Base-by-base conservation (phyloP, 2,329 filamentous ascomycete species). In the Stemphylium vesicarium region DNA sequence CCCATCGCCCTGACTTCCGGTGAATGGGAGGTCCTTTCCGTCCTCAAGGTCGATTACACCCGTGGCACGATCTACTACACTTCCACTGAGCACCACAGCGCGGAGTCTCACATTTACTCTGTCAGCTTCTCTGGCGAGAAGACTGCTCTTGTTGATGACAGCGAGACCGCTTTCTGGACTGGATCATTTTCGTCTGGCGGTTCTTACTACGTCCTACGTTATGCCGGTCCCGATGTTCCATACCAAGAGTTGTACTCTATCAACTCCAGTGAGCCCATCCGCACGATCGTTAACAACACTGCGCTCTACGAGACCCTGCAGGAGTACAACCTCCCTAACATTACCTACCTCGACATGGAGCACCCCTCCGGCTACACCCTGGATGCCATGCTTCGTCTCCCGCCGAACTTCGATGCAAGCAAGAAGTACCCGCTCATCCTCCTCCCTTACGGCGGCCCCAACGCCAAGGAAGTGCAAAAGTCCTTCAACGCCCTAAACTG, bases 401-500 rank as follows among this genome's bases (percentile, higher is more conserved):
- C 88, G 0, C 81, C 85, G 11, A 85, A 85, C 70, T 90, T 90
- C 59, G 80, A 88, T 67, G 74, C 84, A 0, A 66, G 73, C 12
- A 86, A 85, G 75, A 85, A 86, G 61, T 90, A 90, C 66, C 87
- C 88, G 0, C 81, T 86, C 1, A 77, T 91, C 0, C 86, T 90
- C 65, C 86, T 84, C 1, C 86, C 87, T 0, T 90, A 90, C 69
- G 88, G 88, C 16, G 88, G 87, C 0, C 88, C 87, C 0, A 84
- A 83, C 53, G 82, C 86, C 0, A 87, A 90, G 64, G 77, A 84
- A 57, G 85, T 87, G 1, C 75, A 66, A 50, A 88, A 89, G 70
- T 66, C 72, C 1, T 88, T 85, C 74, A 78, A 80, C 50, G 52
- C 80, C 0, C 77, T 85, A 22, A 79, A 79, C 62, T 90, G 84